A percentile compares a stretch with the other conserved stretches of the same genome.
Conservation (phyloP, 139 green algal genomes). For the Raphidocelis subcapitata region DNA sequence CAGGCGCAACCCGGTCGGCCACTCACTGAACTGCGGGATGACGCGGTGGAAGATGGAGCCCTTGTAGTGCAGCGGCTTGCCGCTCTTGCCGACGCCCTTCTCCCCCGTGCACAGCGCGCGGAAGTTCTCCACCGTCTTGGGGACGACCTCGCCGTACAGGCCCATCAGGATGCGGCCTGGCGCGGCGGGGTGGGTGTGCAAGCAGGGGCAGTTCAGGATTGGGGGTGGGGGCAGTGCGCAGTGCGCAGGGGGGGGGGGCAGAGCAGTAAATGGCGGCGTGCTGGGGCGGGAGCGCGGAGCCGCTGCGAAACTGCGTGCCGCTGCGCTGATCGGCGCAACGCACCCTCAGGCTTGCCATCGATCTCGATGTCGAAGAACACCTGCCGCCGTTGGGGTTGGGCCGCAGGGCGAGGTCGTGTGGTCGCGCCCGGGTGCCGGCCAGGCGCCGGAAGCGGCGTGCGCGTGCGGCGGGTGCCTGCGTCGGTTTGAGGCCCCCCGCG, state of each 20-base stretch:
- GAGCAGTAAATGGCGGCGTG: too few species aligned
- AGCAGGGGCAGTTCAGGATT: background rate
- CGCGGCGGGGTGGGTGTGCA: too few species aligned
- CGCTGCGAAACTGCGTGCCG: too few species aligned
- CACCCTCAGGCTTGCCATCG: conserved; percentile 55
- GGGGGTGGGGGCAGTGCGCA: too few species aligned
- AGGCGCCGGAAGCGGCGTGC: background rate
- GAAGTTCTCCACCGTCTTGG: conserved; percentile 90
- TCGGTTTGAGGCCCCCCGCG: background rate
- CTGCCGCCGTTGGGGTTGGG: conserved; percentile 22
- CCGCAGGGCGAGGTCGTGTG: too few species aligned
- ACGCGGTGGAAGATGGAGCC: conserved; percentile 80
- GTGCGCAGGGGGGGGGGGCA: too few species aligned
- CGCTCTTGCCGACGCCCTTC: conserved; percentile 70
- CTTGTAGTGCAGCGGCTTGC: conserved; percentile 86
- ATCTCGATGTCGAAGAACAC: conserved; percentile 77
- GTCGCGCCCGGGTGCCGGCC: too few species aligned
- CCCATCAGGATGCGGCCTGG: conserved; percentile 83
- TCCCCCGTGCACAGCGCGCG: conserved; percentile 54
- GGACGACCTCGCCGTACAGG: conserved; percentile 78
- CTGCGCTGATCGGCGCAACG: too few species aligned
- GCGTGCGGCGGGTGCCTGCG: background rate
- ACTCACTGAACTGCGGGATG: conserved; percentile 18
- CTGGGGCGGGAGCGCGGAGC: too few species aligned
- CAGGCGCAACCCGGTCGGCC: background rate